Evolutionary conservation across 2,329 filamentous ascomycete species (phyloP).

Genomic region (Rosellinia necatrix): DNA sequence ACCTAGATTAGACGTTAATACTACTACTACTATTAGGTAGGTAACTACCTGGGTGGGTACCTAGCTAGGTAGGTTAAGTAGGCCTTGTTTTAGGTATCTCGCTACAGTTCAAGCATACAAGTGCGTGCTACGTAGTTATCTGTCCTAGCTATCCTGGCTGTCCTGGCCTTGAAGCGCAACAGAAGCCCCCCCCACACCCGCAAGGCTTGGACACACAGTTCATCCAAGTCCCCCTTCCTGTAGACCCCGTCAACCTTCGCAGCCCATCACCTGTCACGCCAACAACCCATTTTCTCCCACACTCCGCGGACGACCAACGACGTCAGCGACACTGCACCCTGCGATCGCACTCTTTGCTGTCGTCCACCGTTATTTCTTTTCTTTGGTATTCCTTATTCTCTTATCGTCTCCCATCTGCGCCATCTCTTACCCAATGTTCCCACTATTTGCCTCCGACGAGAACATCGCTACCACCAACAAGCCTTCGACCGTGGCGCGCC

Average conservation of each 20-base stretch:
- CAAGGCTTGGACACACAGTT: no score
- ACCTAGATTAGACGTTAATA: no score
- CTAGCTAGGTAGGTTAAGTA: no score
- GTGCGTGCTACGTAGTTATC: no score
- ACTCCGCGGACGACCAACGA: constrained; percentile 23
- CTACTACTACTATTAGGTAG: no score
- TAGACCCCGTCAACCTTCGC: constrained; percentile 7
- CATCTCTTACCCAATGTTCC: constrained; percentile 39
- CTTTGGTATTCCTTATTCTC: constrained; percentile 24
- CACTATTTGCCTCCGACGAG: constrained; percentile 31
- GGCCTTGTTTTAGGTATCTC: no score
- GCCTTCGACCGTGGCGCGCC: constrained; percentile 30
- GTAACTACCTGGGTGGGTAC: no score
- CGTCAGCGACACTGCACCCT: constrained; percentile 26
- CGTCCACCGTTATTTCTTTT: background rate
- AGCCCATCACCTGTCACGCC: background rate
- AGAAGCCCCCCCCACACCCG: no score
- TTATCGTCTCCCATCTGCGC: constrained; percentile 2
- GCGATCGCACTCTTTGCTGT: constrained; percentile 22
- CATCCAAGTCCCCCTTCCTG: background rate
- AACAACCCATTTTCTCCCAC: constrained; percentile 15
- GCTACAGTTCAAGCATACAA: no score
- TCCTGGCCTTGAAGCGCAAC: no score
- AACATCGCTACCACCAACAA: constrained; percentile 35
- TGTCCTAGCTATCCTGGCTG: no score